Conservation (phyloP, 169 alveolate genomes). For the Eimeria praecox region DNA sequence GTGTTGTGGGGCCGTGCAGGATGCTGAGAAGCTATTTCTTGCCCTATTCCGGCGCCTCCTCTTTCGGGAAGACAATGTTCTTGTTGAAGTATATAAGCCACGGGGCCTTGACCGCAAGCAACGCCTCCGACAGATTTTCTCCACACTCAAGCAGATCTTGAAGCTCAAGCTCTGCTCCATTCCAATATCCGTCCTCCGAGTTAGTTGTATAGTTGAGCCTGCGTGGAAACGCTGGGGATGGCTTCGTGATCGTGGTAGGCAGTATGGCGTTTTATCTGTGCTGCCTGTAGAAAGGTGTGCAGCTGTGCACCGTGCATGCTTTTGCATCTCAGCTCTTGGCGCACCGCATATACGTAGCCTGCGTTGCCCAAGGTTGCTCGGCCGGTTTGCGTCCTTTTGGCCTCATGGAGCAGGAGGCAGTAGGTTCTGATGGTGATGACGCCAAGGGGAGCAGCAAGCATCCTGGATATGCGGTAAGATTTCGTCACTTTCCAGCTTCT, state of each 20-base stretch:
- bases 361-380: conserved; percentile 75
- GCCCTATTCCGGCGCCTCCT: conserved; percentile 74
- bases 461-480: neutral
- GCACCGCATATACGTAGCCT: conserved; percentile 53
- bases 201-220: neutral
- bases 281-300: neutral
- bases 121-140: conserved; percentile 68
- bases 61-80: conserved; percentile 71
- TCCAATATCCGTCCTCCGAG: conserved; percentile 63
- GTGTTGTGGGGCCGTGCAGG: conserved; percentile 12
- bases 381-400: conserved; percentile 40
- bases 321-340: conserved; percentile 65
- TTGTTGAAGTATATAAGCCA: conserved; percentile 49
- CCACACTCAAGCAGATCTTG: conserved; percentile 60
- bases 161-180: conserved; percentile 68
- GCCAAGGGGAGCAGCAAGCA: neutral
- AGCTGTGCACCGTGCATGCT: neutral
- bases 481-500: neutral
- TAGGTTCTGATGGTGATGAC: conserved; percentile 3
- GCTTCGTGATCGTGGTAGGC: neutral
- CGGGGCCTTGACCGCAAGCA: conserved; percentile 71
- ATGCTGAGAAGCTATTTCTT: conserved; percentile 74
- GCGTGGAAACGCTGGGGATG: neutral
- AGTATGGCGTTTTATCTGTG: neutral
- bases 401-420: conserved; percentile 63